phyloP scores from a whole-genome alignment of 345 rosid genomes.

The Dipteronia dyeriana region DNA sequence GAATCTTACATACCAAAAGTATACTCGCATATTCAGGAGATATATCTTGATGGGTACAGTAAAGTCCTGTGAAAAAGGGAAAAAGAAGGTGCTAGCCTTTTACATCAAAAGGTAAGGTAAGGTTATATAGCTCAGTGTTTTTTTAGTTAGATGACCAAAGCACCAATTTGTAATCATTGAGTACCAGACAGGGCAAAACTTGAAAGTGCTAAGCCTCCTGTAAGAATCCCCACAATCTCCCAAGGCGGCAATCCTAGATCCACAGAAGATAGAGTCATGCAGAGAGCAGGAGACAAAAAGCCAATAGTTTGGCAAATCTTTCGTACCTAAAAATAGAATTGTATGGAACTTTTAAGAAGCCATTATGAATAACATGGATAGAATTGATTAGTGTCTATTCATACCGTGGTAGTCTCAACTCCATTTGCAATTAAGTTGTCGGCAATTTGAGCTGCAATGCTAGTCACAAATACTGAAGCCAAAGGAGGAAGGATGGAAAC shows the following conservation, averaged over 20 bases:
- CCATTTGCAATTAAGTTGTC: conserved; percentile 82
- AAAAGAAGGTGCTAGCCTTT: background rate
- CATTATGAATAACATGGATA: conserved; percentile 9
- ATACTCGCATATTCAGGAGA: conserved; percentile 95
- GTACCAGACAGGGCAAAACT: conserved; percentile 94
- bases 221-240: conserved; percentile 89
- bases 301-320: conserved; percentile 91
- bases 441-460: conserved; percentile 78
- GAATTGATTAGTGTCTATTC: background rate
- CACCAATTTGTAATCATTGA: conserved; percentile 12
- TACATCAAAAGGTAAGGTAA: background rate
- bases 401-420: conserved; percentile 81
- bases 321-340: conserved; percentile 58
- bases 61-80: conserved; percentile 52
- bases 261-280: conserved; percentile 81
- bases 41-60: conserved; percentile 97
- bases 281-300: conserved; percentile 85
- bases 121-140: background rate
- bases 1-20: conserved; percentile 61
- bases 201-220: conserved; percentile 82
- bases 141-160: background rate
- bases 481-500: conserved; percentile 97
- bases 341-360: conserved; percentile 8
- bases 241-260: conserved; percentile 93
- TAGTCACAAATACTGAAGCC: conserved; percentile 80